A percentile compares a stretch with the other conserved stretches of the same genome.
These are phyloP conservation scores for Hippophae tibetana DNA, from an alignment of 306 rosid species.

Conservation along the genomic window DNA sequence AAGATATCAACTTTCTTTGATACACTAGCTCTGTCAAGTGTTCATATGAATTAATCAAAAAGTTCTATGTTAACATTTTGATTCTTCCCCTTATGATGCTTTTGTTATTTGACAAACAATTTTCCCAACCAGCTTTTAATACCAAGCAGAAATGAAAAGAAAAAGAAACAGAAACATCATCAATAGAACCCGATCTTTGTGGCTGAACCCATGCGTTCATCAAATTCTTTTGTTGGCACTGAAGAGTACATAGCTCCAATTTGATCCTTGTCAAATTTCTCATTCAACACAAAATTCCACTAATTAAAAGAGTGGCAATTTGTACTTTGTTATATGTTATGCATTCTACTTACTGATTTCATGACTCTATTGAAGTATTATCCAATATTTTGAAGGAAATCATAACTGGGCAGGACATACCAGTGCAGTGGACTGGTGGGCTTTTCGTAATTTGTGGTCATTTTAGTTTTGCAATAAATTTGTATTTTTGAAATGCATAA, in stretches of 20 bases:
- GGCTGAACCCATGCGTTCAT: constrained; percentile 98
- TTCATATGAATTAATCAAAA: neutral
- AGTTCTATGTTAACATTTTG: neutral
- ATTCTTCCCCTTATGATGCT: neutral
- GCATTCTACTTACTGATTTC: neutral
- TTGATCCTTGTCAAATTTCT: too few relatives aligned
- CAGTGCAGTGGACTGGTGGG: constrained; percentile 99
- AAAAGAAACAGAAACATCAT: constrained; percentile 34
- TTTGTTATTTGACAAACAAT: neutral
- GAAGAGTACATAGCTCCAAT: too few relatives aligned
- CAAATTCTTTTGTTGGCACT: constrained; percentile 77
- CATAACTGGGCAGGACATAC: constrained; percentile 84
- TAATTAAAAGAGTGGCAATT: too few relatives aligned
- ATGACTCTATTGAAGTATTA: neutral
- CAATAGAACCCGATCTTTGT: constrained; percentile 64
- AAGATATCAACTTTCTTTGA: too few relatives aligned
- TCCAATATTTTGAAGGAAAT: constrained; percentile 59
- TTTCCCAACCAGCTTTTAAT: neutral
- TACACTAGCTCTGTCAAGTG: too few relatives aligned
- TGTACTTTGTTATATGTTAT: too few relatives aligned
- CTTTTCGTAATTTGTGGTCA: constrained; percentile 55
- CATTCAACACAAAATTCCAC: too few relatives aligned
- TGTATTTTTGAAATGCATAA: too few relatives aligned
- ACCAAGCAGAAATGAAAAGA: constrained; percentile 22
- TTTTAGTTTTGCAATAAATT: neutral